Evolutionary conservation across 192 early-diverging fungal genomes (phyloP), one percentile per base, ranked within the genome.

Genomic region (Coemansia reversa): DNA sequence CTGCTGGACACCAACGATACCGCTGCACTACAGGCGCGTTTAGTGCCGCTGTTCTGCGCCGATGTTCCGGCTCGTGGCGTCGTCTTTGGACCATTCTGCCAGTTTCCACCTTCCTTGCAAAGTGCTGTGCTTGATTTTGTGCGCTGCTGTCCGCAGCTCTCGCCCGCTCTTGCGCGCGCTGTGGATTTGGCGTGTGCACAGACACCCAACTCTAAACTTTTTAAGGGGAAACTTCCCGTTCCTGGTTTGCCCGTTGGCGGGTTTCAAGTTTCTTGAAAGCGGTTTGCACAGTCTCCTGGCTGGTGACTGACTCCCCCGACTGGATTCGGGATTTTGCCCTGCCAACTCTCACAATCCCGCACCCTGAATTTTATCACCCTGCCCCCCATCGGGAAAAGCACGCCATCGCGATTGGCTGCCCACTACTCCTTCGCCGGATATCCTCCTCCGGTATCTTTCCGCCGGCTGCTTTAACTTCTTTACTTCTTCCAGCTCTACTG

Each of bases 41-140:
- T 81, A 20, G 66, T 63, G 20, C 64, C 79, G n/a, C 53, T 81
- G 45, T 81, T 81, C 52, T 72, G 70, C 58, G 79, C 76, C n/a
- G 42, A 22, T 19, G 74, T 81, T 16, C 79, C 79, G 12, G 67
- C 60, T n/a, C 75, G 72, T 52, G 79, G 79, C 24, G 22, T 55
- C 5, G 74, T 81, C 11, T 71, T 66, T 28, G 79, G 79, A 3
- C 79, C 79, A 20, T 81, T 81, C 62, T 59, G 63, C 8, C 54
- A 63, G 57, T 76, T 72, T 27, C 72, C 78, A 28, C 27, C 64
- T 3, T 18, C 24, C 11, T 53, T 75, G 24, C 78, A 81, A 66
- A 60, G 68, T n/a, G 56, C 70, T 0, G 72, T 75, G 33, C 63
- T 81, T 0, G 74, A 81, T 51, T 33, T 51, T 3, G 60, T 81